Evolutionary conservation across 2,329 filamentous ascomycete species (phyloP).

Genomic region (Thermothelomyces thermophilus): DNA sequence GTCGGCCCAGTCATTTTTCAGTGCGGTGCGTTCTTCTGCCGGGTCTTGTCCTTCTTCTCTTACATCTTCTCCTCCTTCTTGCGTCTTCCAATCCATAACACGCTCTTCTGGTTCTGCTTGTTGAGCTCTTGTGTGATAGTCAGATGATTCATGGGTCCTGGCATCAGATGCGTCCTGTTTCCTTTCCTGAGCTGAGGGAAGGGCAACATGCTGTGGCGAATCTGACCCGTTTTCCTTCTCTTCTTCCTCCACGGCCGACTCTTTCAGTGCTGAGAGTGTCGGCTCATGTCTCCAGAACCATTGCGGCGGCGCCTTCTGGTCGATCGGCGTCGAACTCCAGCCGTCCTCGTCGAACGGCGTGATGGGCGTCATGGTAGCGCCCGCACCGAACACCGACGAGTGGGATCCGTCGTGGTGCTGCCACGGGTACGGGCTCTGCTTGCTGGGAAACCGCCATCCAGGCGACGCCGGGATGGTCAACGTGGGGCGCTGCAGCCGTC

Average conservation of each 20-base stretch:
- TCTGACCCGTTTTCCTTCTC: slow-evolving; percentile 4
- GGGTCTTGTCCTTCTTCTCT: background rate
- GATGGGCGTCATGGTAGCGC: slow-evolving; percentile 23
- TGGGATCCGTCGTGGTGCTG: slow-evolving; percentile 14
- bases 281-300: slow-evolving; percentile 22
- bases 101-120: no score
- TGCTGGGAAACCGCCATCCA: slow-evolving; percentile 18
- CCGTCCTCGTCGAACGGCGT: slow-evolving; percentile 24
- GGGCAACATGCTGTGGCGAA: background rate
- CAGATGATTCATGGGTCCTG: no score
- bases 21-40: background rate
- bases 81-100: background rate
- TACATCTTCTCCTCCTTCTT: no score
- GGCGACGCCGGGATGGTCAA: slow-evolving; percentile 3
- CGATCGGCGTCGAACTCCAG: slow-evolving; percentile 15
- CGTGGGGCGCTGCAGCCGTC: slow-evolving; percentile 3
- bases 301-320: slow-evolving; percentile 11
- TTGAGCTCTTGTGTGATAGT: no score
- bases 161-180: no score
- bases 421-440: slow-evolving; percentile 21
- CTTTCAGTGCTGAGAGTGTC: slow-evolving; percentile 7
- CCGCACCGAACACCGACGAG: slow-evolving; percentile 20
- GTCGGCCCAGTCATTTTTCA: slow-evolving; percentile 11
- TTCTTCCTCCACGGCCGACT: slow-evolving; percentile 10
- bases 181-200: no score